phyloP scores from a whole-genome alignment of 2,329 filamentous ascomycete species.

The Fusarium decemcellulare region DNA sequence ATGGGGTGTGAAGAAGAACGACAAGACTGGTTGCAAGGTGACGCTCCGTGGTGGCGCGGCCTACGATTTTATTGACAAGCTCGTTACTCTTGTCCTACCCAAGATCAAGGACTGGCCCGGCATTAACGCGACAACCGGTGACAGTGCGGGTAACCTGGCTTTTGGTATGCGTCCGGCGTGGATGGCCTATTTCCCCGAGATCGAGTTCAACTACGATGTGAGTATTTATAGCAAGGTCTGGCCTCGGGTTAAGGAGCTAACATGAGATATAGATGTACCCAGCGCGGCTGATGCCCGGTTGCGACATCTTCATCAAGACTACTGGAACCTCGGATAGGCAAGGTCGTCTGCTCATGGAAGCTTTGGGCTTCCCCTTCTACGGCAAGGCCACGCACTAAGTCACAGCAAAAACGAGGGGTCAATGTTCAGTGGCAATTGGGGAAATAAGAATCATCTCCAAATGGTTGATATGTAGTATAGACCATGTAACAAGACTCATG shows the following conservation, averaged over 20 bases:
- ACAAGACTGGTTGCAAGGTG: conserved; percentile 81
- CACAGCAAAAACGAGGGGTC: conserved; percentile 11
- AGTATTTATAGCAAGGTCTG: conserved; percentile 55
- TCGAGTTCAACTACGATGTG: conserved; percentile 96
- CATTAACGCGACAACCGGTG: conserved; percentile 75
- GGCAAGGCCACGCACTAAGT: conserved; percentile 72
- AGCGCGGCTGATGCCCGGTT: conserved; percentile 84
- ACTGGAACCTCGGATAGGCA: conserved; percentile 89
- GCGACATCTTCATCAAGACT: conserved; percentile 87
- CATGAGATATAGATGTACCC: conserved; percentile 66
- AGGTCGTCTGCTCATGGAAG: conserved; percentile 77
- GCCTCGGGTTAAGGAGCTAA: conserved; percentile 25
- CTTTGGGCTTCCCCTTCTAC: conserved; percentile 76
- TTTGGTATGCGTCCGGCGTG: conserved; percentile 85
- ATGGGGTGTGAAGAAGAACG: conserved; percentile 81
- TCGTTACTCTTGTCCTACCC: conserved; percentile 90
- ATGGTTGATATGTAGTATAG: conserved; percentile 48
- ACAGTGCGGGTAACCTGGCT: conserved; percentile 87
- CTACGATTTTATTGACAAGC: conserved; percentile 91
- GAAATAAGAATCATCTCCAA: conserved; percentile 33
- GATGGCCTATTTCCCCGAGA: conserved; percentile 90
- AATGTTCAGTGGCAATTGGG: conserved; percentile 16
- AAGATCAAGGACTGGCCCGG: conserved; percentile 97
- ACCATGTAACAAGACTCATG: conserved; percentile 53
- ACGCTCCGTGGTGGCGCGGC: conserved; percentile 85